Conservation (phyloP, 2,329 filamentous ascomycete genomes). For the Trichoderma harzianum region DNA sequence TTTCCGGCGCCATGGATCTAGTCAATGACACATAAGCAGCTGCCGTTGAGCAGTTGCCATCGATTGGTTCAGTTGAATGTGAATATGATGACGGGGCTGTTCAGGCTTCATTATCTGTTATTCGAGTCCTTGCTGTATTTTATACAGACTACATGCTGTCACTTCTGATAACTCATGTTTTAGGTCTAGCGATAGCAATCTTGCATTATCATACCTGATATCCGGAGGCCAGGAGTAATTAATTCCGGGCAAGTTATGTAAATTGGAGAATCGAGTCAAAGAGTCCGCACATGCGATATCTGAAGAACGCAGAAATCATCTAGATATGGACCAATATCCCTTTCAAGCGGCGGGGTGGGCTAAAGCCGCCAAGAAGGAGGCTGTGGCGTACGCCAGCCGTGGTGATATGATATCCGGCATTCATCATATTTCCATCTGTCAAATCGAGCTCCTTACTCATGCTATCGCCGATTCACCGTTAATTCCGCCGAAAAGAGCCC, state of each 20-base stretch:
- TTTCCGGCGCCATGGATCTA: neutral
- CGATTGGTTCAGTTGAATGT: neutral
- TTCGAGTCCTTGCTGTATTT: neutral
- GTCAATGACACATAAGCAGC: neutral
- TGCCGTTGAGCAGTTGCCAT: neutral
- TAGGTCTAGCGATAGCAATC: neutral
- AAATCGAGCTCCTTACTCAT: neutral
- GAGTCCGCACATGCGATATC: neutral
- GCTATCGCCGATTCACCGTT: neutral
- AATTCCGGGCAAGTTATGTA: neutral
- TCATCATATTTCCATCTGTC: neutral
- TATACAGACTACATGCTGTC: neutral
- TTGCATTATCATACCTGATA: neutral
- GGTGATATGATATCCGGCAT: neutral
- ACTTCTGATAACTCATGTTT: neutral
- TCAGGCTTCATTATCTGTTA: neutral
- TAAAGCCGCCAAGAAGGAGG: neutral
- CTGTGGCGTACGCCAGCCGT: neutral
- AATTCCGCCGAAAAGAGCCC: neutral
- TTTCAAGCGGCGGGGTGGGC: neutral
- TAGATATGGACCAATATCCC: neutral
- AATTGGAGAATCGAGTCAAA: neutral
- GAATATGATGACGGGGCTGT: neutral
- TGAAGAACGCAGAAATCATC: neutral
- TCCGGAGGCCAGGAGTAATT: neutral